Evolutionary conservation across 2,329 filamentous ascomycete species (phyloP).

Genomic region (Venturia carpophila): DNA sequence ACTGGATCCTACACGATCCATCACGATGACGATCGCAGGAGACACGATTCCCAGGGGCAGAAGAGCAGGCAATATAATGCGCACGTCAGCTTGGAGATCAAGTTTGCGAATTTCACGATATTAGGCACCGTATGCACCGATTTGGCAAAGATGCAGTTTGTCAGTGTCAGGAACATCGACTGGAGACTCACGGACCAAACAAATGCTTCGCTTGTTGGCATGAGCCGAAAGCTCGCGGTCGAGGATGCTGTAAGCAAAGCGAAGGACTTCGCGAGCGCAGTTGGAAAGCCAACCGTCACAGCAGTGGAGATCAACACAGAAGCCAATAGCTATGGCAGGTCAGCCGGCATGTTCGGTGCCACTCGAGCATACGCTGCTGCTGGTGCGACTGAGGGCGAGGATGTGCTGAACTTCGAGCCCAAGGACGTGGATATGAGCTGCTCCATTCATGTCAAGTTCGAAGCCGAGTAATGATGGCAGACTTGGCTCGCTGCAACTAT

Average conservation of each 20-base stretch:
- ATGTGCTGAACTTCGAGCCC: slow-evolving; percentile 9
- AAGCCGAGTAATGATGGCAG: slow-evolving; percentile 5
- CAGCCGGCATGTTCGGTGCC: not conserved
- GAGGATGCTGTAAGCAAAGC: slow-evolving; percentile 4
- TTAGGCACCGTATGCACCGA: slow-evolving; percentile 1
- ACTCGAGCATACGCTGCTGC: slow-evolving; percentile 2
- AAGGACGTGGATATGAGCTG: slow-evolving; percentile 10
- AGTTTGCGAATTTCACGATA: slow-evolving; percentile 5
- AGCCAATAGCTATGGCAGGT: not conserved
- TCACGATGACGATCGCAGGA: not conserved
- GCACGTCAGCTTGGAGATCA: slow-evolving; percentile 1
- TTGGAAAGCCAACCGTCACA: not conserved
- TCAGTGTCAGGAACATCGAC: slow-evolving; percentile 6
- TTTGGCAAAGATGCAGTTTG: slow-evolving; percentile 7
- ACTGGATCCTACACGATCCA: slow-evolving; percentile 6
- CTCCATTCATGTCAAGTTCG: slow-evolving; percentile 4
- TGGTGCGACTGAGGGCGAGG: not conserved
- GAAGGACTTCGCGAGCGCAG: not conserved
- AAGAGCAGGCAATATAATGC: slow-evolving; percentile 11
- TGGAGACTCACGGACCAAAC: slow-evolving; percentile 11
- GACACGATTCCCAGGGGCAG: not conserved
- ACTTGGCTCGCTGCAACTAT: not conserved
- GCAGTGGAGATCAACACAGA: not conserved
- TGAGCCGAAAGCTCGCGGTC: slow-evolving; percentile 12
- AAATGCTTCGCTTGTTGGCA: slow-evolving; percentile 1